phyloP scores from a whole-genome alignment of 345 rosid genomes.

The Bruguiera sexangula region DNA sequence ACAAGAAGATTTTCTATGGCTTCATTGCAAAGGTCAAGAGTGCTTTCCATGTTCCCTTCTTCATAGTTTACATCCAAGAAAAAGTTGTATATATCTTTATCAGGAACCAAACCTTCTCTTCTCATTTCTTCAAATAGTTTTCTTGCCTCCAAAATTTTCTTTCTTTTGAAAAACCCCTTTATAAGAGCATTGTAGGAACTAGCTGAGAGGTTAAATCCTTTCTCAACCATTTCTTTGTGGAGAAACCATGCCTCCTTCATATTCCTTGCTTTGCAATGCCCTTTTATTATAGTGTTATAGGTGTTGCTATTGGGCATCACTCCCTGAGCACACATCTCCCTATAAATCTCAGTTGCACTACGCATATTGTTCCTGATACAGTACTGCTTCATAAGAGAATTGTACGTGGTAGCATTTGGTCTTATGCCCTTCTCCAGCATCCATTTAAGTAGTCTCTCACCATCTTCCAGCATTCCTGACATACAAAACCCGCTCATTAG shows the following conservation, averaged over 20 bases:
- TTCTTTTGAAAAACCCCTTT: constrained; percentile 71
- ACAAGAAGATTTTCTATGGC: constrained; percentile 62
- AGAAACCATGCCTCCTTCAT: constrained; percentile 96
- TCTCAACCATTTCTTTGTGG: constrained; percentile 56
- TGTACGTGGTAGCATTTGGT: constrained; percentile 77
- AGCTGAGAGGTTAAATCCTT: constrained; percentile 54
- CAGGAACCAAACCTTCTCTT: constrained; percentile 53
- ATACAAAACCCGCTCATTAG: constrained; percentile 86
- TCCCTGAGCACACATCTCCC: constrained; percentile 56
- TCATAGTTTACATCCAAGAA: constrained; percentile 61
- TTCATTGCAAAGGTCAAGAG: constrained; percentile 80
- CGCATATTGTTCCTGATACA: constrained; percentile 56
- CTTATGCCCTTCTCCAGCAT: constrained; percentile 74
- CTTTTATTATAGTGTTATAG: constrained; percentile 72
- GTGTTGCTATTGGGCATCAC: constrained; percentile 69
- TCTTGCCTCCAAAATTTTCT: constrained; percentile 66
- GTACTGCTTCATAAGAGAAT: constrained; percentile 76
- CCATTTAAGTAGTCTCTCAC: constrained; percentile 73
- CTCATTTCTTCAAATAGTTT: constrained; percentile 72
- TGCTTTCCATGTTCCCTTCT: constrained; percentile 51
- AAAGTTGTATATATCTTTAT: constrained; percentile 49
- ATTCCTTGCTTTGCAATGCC: constrained; percentile 96
- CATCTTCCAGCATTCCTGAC: constrained; percentile 78
- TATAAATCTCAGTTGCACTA: constrained; percentile 46
- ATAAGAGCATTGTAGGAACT: constrained; percentile 67